A percentile compares a stretch with the other conserved stretches of the same genome.
Evolutionary conservation across 2,329 filamentous ascomycete species (phyloP).

Genomic region (Sphaerulina vaccinii): DNA sequence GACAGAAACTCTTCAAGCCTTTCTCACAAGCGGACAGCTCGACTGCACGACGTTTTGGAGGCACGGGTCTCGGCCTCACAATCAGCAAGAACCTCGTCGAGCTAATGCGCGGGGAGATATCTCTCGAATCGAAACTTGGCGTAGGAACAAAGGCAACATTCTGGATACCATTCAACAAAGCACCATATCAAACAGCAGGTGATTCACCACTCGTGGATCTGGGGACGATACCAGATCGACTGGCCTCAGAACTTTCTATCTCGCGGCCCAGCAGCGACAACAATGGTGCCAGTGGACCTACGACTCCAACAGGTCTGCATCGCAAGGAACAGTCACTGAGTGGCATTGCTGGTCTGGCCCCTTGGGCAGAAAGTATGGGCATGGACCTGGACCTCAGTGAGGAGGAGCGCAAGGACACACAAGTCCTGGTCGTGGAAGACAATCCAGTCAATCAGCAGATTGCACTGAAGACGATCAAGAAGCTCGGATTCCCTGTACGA

Average conservation of each 20-base stretch:
- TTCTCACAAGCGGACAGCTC: constrained; percentile 82
- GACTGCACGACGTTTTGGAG: constrained; percentile 74
- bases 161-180: constrained; percentile 74
- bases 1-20: constrained; percentile 70
- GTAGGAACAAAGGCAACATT: constrained; percentile 72
- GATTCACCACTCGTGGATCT: constrained; percentile 59
- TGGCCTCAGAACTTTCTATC: constrained; percentile 57
- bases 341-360: constrained; percentile 17
- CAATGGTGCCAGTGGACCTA: constrained; percentile 45
- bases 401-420: constrained; percentile 60
- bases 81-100: constrained; percentile 80
- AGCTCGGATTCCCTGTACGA: constrained; percentile 68
- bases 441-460: constrained; percentile 70
- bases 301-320: constrained; percentile 30
- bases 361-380: constrained; percentile 41
- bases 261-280: constrained; percentile 66
- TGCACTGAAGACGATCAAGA: constrained; percentile 70
- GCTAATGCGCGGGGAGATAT: constrained; percentile 75
- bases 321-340: constrained; percentile 11
- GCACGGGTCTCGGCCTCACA: constrained; percentile 73
- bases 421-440: constrained; percentile 78
- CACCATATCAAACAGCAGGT: constrained; percentile 51
- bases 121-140: constrained; percentile 64
- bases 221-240: constrained; percentile 64
- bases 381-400: constrained; percentile 54